phyloP scores from a whole-genome alignment of 1,284 basidiomycete species.

The Microbotryum violaceum region DNA sequence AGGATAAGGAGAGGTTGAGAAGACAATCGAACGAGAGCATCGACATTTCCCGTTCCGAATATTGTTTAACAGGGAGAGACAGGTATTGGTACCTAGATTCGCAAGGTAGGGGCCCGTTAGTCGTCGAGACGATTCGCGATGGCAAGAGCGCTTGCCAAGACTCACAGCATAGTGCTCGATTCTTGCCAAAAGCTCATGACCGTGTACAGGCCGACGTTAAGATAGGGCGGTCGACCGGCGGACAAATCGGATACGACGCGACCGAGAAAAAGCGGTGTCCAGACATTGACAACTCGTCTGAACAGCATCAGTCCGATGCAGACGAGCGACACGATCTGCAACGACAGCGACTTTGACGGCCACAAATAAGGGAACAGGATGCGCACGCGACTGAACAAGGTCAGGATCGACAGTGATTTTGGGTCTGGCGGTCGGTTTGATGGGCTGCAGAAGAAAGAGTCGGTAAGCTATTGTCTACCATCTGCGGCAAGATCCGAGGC shows the following conservation, averaged over 20 bases:
- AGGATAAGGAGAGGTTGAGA: slow-evolving; percentile 73
- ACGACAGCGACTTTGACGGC: slow-evolving; percentile 57
- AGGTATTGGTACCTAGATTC: slow-evolving; percentile 31
- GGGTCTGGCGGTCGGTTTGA: slow-evolving; percentile 25
- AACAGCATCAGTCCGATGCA: slow-evolving; percentile 28
- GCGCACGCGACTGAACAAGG: slow-evolving; percentile 29
- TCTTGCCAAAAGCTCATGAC: slow-evolving; percentile 43
- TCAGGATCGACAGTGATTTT: slow-evolving; percentile 20
- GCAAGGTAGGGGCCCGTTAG: slow-evolving; percentile 8
- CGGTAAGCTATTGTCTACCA: background rate
- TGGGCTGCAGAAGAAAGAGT: slow-evolving; percentile 5
- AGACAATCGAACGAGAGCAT: slow-evolving; percentile 69
- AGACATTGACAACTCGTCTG: slow-evolving; percentile 60
- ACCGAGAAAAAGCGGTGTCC: slow-evolving; percentile 65
- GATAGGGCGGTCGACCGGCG: slow-evolving; percentile 36
- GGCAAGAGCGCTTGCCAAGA: background rate
- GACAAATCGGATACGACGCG: slow-evolving; percentile 50
- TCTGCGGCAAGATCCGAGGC: background rate
- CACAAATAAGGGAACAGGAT: slow-evolving; percentile 67
- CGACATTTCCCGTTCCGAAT: slow-evolving; percentile 54
- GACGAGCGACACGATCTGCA: slow-evolving; percentile 57
- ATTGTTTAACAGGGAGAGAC: slow-evolving; percentile 57
- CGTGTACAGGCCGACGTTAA: slow-evolving; percentile 38
- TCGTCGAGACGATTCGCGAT: background rate
- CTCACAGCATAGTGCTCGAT: slow-evolving; percentile 40